phyloP scores from a whole-genome alignment of 2,329 filamentous ascomycete genomes.

The Aspergillus alliaceus region DNA sequence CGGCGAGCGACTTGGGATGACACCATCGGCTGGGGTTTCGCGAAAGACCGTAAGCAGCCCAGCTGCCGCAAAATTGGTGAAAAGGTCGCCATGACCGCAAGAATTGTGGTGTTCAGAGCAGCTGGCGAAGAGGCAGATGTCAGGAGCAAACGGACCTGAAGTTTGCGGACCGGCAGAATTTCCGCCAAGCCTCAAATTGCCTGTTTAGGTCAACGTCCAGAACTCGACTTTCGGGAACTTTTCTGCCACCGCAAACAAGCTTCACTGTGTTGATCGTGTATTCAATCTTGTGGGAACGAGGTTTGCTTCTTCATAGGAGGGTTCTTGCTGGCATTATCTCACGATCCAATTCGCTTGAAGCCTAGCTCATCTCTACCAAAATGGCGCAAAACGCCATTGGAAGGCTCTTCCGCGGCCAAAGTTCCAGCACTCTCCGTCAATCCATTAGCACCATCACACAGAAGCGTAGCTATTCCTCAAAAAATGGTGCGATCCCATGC shows the following conservation, averaged over 20 bases:
- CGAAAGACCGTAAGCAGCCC: constrained; percentile 66
- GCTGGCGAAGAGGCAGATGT: constrained; percentile 12
- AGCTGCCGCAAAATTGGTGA: constrained; percentile 63
- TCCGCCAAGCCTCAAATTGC: constrained; percentile 34
- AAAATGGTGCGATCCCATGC: constrained; percentile 26
- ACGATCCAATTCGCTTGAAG: neutral
- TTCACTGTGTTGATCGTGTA: constrained; percentile 2
- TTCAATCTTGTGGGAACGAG: neutral
- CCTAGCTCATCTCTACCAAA: constrained; percentile 5
- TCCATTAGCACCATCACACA: constrained; percentile 32
- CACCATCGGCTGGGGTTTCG: constrained; percentile 55
- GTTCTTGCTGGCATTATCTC: neutral
- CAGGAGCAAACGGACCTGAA: constrained; percentile 19
- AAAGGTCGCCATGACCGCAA: constrained; percentile 61
- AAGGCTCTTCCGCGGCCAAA: constrained; percentile 40
- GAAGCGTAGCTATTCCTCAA: constrained; percentile 28
- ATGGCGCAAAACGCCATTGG: constrained; percentile 43
- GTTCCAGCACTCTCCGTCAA: constrained; percentile 31
- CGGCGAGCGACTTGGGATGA: constrained; percentile 50
- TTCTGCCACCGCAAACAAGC: constrained; percentile 25
- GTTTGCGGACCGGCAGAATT: constrained; percentile 38
- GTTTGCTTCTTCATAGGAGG: neutral
- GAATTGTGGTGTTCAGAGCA: constrained; percentile 10
- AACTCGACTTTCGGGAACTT: constrained; percentile 23
- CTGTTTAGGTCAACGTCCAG: constrained; percentile 20